phyloP scores from a whole-genome alignment of 768 basidiomycete species.

The Pleurotus tuber-regium region DNA sequence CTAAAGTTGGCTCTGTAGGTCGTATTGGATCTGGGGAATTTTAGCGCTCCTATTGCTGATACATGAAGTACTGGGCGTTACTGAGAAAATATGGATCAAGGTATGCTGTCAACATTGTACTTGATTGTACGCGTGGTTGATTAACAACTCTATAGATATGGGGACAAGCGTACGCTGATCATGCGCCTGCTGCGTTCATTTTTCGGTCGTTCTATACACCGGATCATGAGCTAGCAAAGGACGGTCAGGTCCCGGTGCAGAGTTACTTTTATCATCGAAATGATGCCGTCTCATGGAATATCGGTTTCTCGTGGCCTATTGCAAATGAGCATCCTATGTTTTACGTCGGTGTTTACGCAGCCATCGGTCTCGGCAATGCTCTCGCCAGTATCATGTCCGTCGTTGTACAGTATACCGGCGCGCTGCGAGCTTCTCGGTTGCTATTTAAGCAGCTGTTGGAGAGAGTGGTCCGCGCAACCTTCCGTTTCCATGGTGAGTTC shows the following conservation, averaged over 20 bases:
- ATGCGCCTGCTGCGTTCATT: slow-evolving; percentile 24
- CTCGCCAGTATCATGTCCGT: slow-evolving; percentile 43
- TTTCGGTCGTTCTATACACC: slow-evolving; percentile 34
- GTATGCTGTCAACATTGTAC: slow-evolving; percentile 23
- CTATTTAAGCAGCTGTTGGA: slow-evolving; percentile 55
- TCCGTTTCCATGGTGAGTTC: slow-evolving; percentile 64
- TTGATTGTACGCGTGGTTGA: no score
- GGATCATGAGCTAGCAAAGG: slow-evolving; percentile 36
- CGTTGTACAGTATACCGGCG: slow-evolving; percentile 60
- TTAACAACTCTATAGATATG: slow-evolving; percentile 40
- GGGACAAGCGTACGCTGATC: slow-evolving; percentile 58
- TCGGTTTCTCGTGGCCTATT: slow-evolving; percentile 36
- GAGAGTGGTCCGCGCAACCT: slow-evolving; percentile 76
- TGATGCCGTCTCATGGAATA: slow-evolving; percentile 20
- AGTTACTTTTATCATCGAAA: slow-evolving; percentile 21
- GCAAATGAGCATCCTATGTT: slow-evolving; percentile 65
- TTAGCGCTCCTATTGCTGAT: slow-evolving; percentile 46
- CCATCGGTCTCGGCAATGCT: slow-evolving; percentile 52
- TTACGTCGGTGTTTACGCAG: slow-evolving; percentile 67
- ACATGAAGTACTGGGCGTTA: slow-evolving; percentile 42
- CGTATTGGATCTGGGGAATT: slow-evolving; percentile 67
- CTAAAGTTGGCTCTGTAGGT: slow-evolving; percentile 30
- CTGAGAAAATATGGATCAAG: slow-evolving; percentile 77
- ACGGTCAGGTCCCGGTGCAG: slow-evolving; percentile 21
- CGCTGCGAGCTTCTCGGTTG: slow-evolving; percentile 43